A percentile compares a stretch with the other conserved stretches of the same genome.
These are phyloP conservation scores for Malassezia equina DNA, from an alignment of 1,284 basidiomycete species.

Conservation along the genomic window DNA sequence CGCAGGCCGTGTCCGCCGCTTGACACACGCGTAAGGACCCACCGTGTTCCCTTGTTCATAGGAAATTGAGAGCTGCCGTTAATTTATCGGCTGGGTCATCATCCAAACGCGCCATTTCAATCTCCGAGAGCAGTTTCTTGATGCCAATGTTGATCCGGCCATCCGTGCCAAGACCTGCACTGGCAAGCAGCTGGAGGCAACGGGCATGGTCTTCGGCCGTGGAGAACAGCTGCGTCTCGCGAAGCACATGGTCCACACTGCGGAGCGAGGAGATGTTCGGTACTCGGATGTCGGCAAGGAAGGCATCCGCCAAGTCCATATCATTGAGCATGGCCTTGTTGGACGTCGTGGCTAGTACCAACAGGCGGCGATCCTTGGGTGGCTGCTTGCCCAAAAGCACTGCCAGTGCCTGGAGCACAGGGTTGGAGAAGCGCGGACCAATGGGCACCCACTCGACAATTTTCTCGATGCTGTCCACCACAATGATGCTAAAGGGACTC, in stretches of 20 bases:
- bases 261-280: conserved; percentile 67
- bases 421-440: conserved; percentile 89
- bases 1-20: background rate
- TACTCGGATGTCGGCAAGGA: conserved; percentile 79
- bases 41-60: background rate
- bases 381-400: conserved; percentile 81
- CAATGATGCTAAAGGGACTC: conserved; percentile 87
- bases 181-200: conserved; percentile 61
- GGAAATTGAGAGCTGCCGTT: conserved; percentile 37
- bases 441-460: conserved; percentile 74
- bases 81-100: conserved; percentile 49
- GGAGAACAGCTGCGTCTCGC: conserved; percentile 72
- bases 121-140: conserved; percentile 72
- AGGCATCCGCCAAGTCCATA: conserved; percentile 75
- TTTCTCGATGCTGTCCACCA: conserved; percentile 62
- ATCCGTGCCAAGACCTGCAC: conserved; percentile 63
- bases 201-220: conserved; percentile 54
- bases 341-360: conserved; percentile 86
- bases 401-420: conserved; percentile 79
- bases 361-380: conserved; percentile 85
- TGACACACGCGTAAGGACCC: conserved; percentile 2
- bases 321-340: conserved; percentile 76
- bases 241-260: conserved; percentile 66
- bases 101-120: conserved; percentile 92
- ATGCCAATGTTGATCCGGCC: conserved; percentile 68